phyloP scores from a whole-genome alignment of 495 filamentous ascomycete genomes.

The Lophiostoma macrostomum region DNA sequence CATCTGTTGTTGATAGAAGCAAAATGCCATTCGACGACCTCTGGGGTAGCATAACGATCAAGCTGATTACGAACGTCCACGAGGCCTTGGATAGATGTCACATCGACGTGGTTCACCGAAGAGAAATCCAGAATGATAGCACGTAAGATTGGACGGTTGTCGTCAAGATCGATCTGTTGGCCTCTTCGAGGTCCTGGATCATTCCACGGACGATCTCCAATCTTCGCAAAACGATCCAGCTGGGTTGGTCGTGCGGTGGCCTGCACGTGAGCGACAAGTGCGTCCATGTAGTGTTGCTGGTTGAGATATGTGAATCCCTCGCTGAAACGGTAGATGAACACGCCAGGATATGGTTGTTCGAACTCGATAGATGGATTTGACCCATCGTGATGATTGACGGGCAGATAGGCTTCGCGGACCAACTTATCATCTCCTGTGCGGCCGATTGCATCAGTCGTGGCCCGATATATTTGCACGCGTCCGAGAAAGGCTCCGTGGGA shows the following conservation, averaged over 20 bases:
- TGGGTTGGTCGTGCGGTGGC: slow-evolving; percentile 72
- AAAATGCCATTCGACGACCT: slow-evolving; percentile 92
- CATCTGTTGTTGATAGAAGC: slow-evolving; percentile 92
- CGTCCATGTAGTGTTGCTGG: slow-evolving; percentile 83
- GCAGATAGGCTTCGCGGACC: slow-evolving; percentile 78
- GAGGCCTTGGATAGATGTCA: slow-evolving; percentile 88
- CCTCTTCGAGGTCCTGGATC: slow-evolving; percentile 75
- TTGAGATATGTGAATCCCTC: slow-evolving; percentile 98
- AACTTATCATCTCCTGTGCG: slow-evolving; percentile 18
- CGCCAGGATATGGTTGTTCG: slow-evolving; percentile 77
- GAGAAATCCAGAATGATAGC: slow-evolving; percentile 94
- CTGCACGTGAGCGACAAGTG: slow-evolving; percentile 70
- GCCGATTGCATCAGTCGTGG: slow-evolving; percentile 59
- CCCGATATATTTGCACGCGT: slow-evolving; percentile 80
- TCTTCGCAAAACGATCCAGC: slow-evolving; percentile 54
- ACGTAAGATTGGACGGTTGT: slow-evolving; percentile 69
- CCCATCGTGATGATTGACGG: slow-evolving; percentile 80
- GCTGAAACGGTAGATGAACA: slow-evolving; percentile 96
- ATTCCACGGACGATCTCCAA: slow-evolving; percentile 94
- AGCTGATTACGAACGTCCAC: slow-evolving; percentile 98
- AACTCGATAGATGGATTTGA: slow-evolving; percentile 83
- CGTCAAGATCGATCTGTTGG: slow-evolving; percentile 46
- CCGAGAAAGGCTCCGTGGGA: slow-evolving; percentile 84
- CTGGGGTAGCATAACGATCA: slow-evolving; percentile 78
- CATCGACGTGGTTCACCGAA: slow-evolving; percentile 92